A percentile compares a stretch with the other conserved stretches of the same genome.
Conservation (phyloP, 176 grass and related monocot species). For the Avena eriantha region DNA sequence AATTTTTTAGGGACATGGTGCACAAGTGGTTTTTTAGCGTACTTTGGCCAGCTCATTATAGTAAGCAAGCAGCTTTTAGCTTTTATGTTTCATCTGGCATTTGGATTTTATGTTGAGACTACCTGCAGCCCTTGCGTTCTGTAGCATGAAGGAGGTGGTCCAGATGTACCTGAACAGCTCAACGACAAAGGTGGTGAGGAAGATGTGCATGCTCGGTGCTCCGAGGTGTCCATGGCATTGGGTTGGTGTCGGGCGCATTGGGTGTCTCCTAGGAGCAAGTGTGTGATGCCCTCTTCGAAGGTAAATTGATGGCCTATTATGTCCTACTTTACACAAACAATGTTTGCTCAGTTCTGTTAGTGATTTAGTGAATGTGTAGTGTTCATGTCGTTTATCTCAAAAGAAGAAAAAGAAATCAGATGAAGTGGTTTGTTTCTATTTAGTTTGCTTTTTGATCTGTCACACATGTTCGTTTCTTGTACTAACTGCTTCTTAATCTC, state of each 20-base stretch:
- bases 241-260: conserved; percentile 60
- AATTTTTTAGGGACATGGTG: too few relatives aligned
- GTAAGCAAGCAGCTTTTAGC: conserved; percentile 38
- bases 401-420: background rate
- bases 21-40: too few relatives aligned
- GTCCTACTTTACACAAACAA: background rate
- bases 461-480: background rate
- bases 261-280: conserved; percentile 69
- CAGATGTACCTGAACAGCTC: conserved; percentile 55
- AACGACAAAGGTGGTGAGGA: background rate
- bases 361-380: too few relatives aligned
- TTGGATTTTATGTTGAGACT: background rate
- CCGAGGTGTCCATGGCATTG: conserved; percentile 60
- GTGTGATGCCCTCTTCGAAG: conserved; percentile 72
- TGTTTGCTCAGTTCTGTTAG: background rate
- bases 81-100: background rate
- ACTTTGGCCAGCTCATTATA: conserved; percentile 60
- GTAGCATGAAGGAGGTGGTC: conserved; percentile 79
- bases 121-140: too few relatives aligned
- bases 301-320: conserved; percentile 31
- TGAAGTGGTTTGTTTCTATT: background rate
- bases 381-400: background rate
- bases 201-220: conserved; percentile 59
- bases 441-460: background rate
- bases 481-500: background rate